These are phyloP conservation scores for Alternaria ethzedia DNA, from an alignment of 2,329 filamentous ascomycete species.

Conservation along the genomic window DNA sequence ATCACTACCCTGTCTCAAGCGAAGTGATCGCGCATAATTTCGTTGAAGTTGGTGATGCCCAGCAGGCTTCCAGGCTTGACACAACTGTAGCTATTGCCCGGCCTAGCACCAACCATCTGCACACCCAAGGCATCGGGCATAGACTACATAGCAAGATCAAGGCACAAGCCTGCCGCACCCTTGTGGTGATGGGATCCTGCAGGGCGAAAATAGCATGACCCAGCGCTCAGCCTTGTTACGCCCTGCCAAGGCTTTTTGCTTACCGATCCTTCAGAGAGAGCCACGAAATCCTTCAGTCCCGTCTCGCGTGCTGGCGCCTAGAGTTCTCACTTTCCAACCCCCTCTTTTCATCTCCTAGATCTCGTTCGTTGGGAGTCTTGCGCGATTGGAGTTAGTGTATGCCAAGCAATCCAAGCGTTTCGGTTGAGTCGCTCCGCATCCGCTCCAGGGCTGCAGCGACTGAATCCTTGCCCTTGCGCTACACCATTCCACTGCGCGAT, in stretches of 20 bases:
- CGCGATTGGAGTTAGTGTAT: background rate
- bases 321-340: background rate
- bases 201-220: background rate
- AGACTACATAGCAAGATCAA: background rate
- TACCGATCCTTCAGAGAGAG: background rate
- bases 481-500: background rate
- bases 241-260: background rate
- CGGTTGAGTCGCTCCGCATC: background rate
- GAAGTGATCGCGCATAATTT: background rate
- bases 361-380: background rate
- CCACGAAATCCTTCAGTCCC: background rate
- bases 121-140: background rate
- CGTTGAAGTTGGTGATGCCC: background rate
- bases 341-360: background rate
- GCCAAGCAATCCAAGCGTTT: background rate
- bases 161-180: background rate
- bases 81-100: background rate
- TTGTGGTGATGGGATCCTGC: background rate
- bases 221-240: background rate
- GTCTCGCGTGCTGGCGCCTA: background rate
- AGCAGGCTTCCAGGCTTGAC: background rate
- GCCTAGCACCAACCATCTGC: background rate
- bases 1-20: background rate
- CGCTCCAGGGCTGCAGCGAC: background rate
- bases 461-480: background rate